Conservation (phyloP, 2,329 filamentous ascomycete species). For the Paecilomyces fulvus region DNA sequence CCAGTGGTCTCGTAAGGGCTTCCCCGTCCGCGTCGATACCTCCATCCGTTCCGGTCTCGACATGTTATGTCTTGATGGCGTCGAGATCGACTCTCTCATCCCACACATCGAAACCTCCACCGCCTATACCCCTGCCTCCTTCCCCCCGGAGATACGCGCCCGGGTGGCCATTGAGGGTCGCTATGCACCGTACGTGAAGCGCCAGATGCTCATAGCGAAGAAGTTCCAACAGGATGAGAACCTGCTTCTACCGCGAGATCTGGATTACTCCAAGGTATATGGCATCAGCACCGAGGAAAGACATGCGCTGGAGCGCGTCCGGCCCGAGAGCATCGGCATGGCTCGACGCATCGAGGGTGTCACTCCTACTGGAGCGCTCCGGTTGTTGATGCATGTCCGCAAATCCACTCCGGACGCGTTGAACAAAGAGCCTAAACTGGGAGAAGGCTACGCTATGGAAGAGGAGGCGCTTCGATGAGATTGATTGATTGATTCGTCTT, state of each 20-base stretch:
- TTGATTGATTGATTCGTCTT: not conserved
- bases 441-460: not conserved
- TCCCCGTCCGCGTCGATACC: slow-evolving; percentile 59
- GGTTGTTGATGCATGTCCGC: slow-evolving; percentile 36
- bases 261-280: slow-evolving; percentile 66
- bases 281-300: slow-evolving; percentile 76
- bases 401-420: slow-evolving; percentile 3
- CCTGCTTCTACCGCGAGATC: slow-evolving; percentile 59
- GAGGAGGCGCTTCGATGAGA: not conserved
- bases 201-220: slow-evolving; percentile 59
- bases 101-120: slow-evolving; percentile 38
- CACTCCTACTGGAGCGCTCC: slow-evolving; percentile 37
- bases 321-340: slow-evolving; percentile 81
- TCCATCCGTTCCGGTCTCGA: slow-evolving; percentile 66
- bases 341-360: slow-evolving; percentile 77
- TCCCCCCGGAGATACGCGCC: slow-evolving; percentile 48
- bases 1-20: slow-evolving; percentile 62
- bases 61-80: slow-evolving; percentile 60
- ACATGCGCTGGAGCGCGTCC: slow-evolving; percentile 57
- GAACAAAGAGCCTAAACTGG: not conserved
- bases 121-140: slow-evolving; percentile 42
- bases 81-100: slow-evolving; percentile 51
- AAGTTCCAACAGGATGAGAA: slow-evolving; percentile 69
- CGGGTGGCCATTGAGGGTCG: slow-evolving; percentile 73
- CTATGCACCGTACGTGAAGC: slow-evolving; percentile 78